Conservation (phyloP, 2,329 filamentous ascomycete species). For the Colletotrichum phormii region DNA sequence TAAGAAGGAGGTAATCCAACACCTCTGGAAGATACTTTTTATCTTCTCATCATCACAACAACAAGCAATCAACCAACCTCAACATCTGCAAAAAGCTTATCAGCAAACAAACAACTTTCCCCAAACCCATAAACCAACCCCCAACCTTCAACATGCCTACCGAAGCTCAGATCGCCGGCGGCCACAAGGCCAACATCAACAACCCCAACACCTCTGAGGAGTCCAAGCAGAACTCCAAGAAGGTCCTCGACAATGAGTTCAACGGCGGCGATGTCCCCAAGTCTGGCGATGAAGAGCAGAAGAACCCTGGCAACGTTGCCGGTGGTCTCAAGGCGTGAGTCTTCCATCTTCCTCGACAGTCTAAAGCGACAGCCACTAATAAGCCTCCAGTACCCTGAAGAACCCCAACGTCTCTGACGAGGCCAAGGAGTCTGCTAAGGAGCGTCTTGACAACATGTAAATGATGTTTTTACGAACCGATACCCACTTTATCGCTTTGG, state of each 20-base stretch:
- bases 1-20: slow-evolving; percentile 29
- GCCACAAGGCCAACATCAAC: slow-evolving; percentile 69
- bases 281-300: slow-evolving; percentile 50
- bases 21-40: not conserved
- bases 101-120: not conserved
- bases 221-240: slow-evolving; percentile 65
- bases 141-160: slow-evolving; percentile 55
- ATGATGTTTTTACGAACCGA: not conserved
- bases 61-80: not conserved
- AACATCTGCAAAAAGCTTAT: not conserved
- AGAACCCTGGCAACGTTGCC: slow-evolving; percentile 66
- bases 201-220: slow-evolving; percentile 68
- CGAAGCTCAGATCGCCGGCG: slow-evolving; percentile 63
- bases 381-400: slow-evolving; percentile 55
- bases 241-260: slow-evolving; percentile 63
- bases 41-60: slow-evolving; percentile 17
- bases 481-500: not conserved
- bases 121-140: not conserved
- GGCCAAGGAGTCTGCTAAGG: slow-evolving; percentile 66
- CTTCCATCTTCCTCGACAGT: too few relatives aligned
- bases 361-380: not conserved
- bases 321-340: slow-evolving; percentile 63
- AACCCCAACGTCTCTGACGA: slow-evolving; percentile 69
- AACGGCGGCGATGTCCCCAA: slow-evolving; percentile 53
- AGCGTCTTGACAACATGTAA: slow-evolving; percentile 59